phyloP scores from a whole-genome alignment of 768 basidiomycete species.

The Macrolepiota fuliginosa region DNA sequence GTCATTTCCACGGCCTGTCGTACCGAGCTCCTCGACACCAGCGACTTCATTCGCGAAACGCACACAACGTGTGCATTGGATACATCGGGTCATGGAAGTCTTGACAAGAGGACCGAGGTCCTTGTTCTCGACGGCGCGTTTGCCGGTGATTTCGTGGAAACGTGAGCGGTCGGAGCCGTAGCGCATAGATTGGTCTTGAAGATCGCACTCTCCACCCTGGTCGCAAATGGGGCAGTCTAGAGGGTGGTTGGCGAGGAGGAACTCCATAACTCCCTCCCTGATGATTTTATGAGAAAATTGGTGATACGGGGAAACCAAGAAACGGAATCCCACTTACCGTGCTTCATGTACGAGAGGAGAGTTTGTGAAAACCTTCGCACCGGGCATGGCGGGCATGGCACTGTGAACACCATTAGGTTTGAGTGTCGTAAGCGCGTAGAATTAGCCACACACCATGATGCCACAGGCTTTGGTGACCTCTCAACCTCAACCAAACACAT shows the following conservation, averaged over 20 bases:
- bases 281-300: conserved; percentile 19
- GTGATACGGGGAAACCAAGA: background rate
- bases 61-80: conserved; percentile 98
- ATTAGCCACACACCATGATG: conserved; percentile 66
- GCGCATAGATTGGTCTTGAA: conserved; percentile 99
- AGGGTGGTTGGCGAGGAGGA: conserved; percentile 95
- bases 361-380: conserved; percentile 90
- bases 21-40: conserved; percentile 95
- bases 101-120: conserved; percentile 97
- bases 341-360: conserved; percentile 89
- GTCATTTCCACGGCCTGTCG: conserved; percentile 96
- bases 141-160: conserved; percentile 98
- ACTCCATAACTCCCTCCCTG: conserved; percentile 99
- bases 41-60: conserved; percentile 99
- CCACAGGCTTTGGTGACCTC: conserved; percentile 90
- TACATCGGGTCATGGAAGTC: conserved; percentile 98
- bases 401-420: conserved; percentile 32
- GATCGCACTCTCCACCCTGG: conserved; percentile 97
- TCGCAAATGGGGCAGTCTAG: conserved; percentile 99
- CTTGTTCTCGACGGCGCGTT: conserved; percentile 98
- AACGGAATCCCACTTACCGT: conserved; percentile 39
- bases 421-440: background rate
- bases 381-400: conserved; percentile 98
- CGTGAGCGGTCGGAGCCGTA: conserved; percentile 97
- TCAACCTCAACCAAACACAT: conserved; percentile 99